Evolutionary conservation across 148 eudicot species (phyloP).

Genomic region (Amaranthus hypochondriacus): DNA sequence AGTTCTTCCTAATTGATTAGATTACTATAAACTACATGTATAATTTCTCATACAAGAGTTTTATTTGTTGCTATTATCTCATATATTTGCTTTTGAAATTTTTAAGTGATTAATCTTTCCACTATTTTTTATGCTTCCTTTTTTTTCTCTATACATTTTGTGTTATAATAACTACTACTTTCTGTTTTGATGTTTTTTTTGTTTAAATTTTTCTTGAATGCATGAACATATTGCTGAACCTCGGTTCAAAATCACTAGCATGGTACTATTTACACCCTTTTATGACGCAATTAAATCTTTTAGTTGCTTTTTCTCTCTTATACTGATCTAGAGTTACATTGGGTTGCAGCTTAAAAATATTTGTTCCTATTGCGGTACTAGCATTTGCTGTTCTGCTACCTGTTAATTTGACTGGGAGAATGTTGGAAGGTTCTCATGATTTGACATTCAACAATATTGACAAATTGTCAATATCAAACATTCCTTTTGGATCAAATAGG

Average conservation of each 20-base stretch:
- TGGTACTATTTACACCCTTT: not conserved
- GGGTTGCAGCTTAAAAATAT: slow-evolving; percentile 84
- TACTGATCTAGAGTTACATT: slow-evolving; percentile 15
- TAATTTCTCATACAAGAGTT: too few relatives aligned
- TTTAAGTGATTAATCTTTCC: too few relatives aligned
- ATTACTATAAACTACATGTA: too few relatives aligned
- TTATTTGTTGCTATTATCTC: too few relatives aligned
- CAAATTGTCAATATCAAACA: slow-evolving; percentile 90
- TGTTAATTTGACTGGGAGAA: slow-evolving; percentile 74
- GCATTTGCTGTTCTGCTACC: slow-evolving; percentile 84
- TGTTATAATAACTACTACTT: too few relatives aligned
- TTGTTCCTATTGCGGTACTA: slow-evolving; percentile 78
- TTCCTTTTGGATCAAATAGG: slow-evolving; percentile 79
- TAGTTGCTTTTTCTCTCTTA: not conserved
- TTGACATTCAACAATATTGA: slow-evolving; percentile 70
- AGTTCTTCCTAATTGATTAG: too few relatives aligned
- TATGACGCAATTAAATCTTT: not conserved
- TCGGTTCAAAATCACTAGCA: too few relatives aligned
- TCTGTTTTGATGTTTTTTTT: too few relatives aligned
- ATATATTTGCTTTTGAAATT: too few relatives aligned
- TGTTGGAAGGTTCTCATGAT: slow-evolving; percentile 48
- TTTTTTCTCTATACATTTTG: too few relatives aligned
- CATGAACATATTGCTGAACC: not conserved
- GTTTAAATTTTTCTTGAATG: too few relatives aligned
- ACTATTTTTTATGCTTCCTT: too few relatives aligned